Evolutionary conservation across 352 stramenopile genomes (phyloP), one percentile per base, ranked within the genome.

Genomic region (Phytophthora tubulina): DNA sequence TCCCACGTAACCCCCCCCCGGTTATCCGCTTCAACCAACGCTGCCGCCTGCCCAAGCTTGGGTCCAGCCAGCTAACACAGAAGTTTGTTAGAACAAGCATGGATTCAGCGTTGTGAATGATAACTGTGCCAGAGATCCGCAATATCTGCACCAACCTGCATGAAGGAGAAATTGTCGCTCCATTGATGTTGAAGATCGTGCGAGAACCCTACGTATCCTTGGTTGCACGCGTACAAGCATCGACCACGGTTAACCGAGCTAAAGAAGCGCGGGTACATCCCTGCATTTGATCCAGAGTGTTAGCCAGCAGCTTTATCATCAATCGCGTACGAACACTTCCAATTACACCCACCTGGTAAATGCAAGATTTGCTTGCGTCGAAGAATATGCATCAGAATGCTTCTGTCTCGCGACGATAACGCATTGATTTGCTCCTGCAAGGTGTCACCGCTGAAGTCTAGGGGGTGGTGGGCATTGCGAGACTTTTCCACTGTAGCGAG

Each of bases 101-200:
- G 9, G 14, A 52, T 36, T 21, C 27, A 39, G 6, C 32, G 21
- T 30, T 35, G 30, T 41, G 14, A 31, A 39, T 17, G 9, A 33
- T 13, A 51, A n/a, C 33, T 48, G 27, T 15, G 5, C 13, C 9
- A 39, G 66, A 17, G 56, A 21, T 48, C 27, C 27, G 9, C 53
- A 10, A 33, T 11, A 14, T 45, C 33, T 52, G 2, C 11, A 63
- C 76, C 17, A 67, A 91, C 85, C 80, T 86, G 75, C 57, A 93
- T 84, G 72, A 94, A 95, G 6, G 68, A 75, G 64, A 93, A 94
- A 7, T 63, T 72, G 10, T 91, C 71, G 14, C 56, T 81, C 86
- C 88, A 96, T 50, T 92, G 71, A 66, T 94, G 94, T 75, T 96
- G 89, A 10, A 93, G 57, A 2, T 85, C 78, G 51, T 95, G 87